phyloP scores from a whole-genome alignment of 345 rosid genomes.

The Erysimum cheiranthoides region DNA sequence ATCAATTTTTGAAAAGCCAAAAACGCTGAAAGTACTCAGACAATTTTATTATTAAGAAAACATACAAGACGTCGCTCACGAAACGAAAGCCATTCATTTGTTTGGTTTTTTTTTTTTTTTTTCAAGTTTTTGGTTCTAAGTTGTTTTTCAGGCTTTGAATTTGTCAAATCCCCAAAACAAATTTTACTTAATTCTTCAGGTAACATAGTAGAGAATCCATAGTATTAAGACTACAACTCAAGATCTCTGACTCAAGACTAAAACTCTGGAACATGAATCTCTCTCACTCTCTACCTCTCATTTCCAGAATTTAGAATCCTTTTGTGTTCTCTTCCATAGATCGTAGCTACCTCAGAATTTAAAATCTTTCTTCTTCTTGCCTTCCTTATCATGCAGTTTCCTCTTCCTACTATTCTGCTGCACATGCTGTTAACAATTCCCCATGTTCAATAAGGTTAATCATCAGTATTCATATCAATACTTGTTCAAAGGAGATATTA shows the following conservation, averaged over 20 bases:
- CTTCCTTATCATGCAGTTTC: constrained; percentile 87
- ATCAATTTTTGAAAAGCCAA: no score
- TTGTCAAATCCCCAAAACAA: background rate
- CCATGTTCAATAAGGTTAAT: background rate
- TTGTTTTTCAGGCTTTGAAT: background rate
- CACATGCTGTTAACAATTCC: constrained; percentile 35
- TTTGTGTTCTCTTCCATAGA: background rate
- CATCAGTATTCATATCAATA: background rate
- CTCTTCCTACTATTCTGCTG: constrained; percentile 91
- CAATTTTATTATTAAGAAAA: background rate
- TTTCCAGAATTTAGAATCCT: constrained; percentile 5
- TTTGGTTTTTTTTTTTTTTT: background rate
- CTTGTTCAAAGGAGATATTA: background rate
- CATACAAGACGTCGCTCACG: background rate
- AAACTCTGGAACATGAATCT: constrained; percentile 2
- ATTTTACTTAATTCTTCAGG: background rate
- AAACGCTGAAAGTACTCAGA: background rate
- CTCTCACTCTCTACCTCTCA: background rate
- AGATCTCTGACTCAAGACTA: background rate
- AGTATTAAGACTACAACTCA: background rate
- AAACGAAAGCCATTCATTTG: background rate
- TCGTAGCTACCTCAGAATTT: constrained; percentile 4
- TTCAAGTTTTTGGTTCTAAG: background rate
- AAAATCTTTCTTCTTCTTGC: constrained; percentile 95
- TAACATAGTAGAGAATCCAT: background rate